Conservation (phyloP, 1,139 yeast species). For the Pneumocystis jirovecii region DNA sequence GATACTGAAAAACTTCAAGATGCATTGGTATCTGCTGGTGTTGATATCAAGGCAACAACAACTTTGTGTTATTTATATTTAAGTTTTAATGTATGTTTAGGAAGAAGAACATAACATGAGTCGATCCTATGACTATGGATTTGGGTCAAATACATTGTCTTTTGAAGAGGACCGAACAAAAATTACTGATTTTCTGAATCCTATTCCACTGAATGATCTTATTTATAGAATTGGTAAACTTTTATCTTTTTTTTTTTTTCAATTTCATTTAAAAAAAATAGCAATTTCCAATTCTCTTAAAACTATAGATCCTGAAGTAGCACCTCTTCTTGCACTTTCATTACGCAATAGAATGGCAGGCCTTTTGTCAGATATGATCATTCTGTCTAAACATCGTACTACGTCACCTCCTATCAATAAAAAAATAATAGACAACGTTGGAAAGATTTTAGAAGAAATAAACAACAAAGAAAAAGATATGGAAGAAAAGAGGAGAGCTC, state of each 20-base stretch:
- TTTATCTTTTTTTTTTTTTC: not conserved
- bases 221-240: not conserved
- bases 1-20: slow-evolving; percentile 6
- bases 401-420: slow-evolving; percentile 9
- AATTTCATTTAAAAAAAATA: not conserved
- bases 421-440: slow-evolving; percentile 8
- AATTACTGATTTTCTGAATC: not conserved
- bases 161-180: not conserved
- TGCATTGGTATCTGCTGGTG: slow-evolving; percentile 4
- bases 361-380: slow-evolving; percentile 6
- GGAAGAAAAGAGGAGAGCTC: slow-evolving; percentile 8
- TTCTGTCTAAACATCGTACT: slow-evolving; percentile 8
- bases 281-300: not conserved
- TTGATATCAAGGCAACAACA: slow-evolving; percentile 1
- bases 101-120: not conserved
- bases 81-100: not conserved
- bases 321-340: slow-evolving; percentile 6
- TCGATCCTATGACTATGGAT: not conserved
- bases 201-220: not conserved
- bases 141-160: not conserved
- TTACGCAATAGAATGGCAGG: slow-evolving; percentile 7
- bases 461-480: slow-evolving; percentile 6
- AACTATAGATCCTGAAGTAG: not conserved
- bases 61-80: not conserved
- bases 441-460: slow-evolving; percentile 5